phyloP scores from a whole-genome alignment of 2,329 filamentous ascomycete genomes.

The Aureobasidium uvarum region DNA sequence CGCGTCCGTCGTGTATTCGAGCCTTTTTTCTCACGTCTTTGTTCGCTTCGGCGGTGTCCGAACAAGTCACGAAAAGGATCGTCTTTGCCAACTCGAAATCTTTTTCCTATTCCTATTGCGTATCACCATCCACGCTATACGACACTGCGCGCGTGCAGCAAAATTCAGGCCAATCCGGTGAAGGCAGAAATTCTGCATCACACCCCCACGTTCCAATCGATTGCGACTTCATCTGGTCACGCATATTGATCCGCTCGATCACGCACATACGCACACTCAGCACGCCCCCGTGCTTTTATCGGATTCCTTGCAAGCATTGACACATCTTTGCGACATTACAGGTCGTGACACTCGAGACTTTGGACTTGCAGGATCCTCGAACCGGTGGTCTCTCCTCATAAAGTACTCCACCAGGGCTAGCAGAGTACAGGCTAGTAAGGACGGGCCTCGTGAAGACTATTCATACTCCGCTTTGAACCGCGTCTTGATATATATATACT shows the following conservation, averaged over 20 bases:
- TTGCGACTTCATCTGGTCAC: constrained; percentile 17
- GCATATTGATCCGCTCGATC: constrained; percentile 24
- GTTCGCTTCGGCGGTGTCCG: constrained; percentile 11
- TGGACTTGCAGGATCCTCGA: constrained; percentile 18
- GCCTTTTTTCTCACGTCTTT: constrained; percentile 3
- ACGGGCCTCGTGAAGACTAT: constrained; percentile 14
- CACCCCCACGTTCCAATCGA: constrained; percentile 18
- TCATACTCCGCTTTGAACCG: constrained; percentile 1
- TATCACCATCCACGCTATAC: constrained; percentile 3
- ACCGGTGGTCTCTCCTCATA: neutral
- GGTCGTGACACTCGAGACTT: constrained; percentile 21
- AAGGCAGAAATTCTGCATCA: neutral
- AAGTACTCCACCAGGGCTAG: constrained; percentile 13
- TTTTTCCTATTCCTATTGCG: neutral
- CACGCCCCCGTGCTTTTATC: constrained; percentile 11
- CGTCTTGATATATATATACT: constrained; percentile 3
- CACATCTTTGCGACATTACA: constrained; percentile 5
- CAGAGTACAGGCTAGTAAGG: constrained; percentile 10
- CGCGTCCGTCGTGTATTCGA: neutral
- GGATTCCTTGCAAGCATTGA: constrained; percentile 10
- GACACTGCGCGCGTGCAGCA: constrained; percentile 10
- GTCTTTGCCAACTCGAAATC: neutral
- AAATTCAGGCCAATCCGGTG: neutral
- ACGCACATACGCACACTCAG: constrained; percentile 15
- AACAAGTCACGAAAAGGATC: neutral